Base-by-base conservation (phyloP, 2,329 filamentous ascomycete species). In the Colletotrichum cuscutae region DNA sequence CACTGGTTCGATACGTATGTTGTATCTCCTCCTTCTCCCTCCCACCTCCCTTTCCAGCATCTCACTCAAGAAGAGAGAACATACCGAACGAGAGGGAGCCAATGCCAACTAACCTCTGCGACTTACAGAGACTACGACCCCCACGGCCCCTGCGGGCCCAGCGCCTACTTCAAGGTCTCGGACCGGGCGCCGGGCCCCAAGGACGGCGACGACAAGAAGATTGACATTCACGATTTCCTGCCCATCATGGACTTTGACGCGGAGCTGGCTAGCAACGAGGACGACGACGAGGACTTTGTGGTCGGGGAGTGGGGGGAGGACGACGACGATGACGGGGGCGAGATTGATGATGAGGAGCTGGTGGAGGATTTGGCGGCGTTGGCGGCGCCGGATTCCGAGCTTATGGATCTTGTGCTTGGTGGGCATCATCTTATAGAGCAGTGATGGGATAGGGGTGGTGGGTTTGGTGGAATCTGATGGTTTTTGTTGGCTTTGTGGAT, bases 1-100 rank as follows among this genome's bases (percentile, higher is more conserved):
- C 92, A 90, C 64, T 96, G 94, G 94, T 95, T 95, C 77, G 93
- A 94, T 77, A 92, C 91, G 89, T 91, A 83, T 73, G 84, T 77
- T 30, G 11, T n/a, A 12, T 7, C 22, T 26, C 5, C 30, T 26
- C n/a, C 9, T 9, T 46, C 30, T 42, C 8, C 12, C 26, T 7
- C 28, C 42, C 11, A 24, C 49, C 12, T 7, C 32, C 32, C 32
- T 7, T 32, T 3, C 30, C 9, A 15, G 35, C n/a, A 19, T n/a
- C 42, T 46, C n/a, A 46, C 13, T 6, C 13, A 46, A 19, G 19
- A 15, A 5, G 11, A 52, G 67, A 26, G 26, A 26, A 26, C 26
- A 26, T 5, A 26, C 11, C 11, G 68, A 46, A 13, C 65, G 56
- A 19, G 28, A 30, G 15, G 13, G 3, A 5, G 32, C 26, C 26